Evolutionary conservation across 257 asterid genomes (phyloP).

Genomic region (Asclepias syriaca): DNA sequence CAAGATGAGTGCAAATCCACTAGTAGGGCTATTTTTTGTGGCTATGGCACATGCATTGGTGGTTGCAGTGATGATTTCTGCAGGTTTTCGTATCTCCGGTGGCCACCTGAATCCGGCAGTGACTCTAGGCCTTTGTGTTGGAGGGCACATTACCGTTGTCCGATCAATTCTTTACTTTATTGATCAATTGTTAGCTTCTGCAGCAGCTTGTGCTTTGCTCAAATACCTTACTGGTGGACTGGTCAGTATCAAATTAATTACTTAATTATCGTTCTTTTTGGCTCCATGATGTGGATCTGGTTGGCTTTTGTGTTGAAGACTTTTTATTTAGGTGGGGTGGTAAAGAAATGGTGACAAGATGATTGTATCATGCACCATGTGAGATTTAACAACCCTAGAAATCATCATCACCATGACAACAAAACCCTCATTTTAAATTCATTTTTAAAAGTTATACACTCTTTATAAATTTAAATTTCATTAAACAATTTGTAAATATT

Average conservation of each 20-base stretch:
- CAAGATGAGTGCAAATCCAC: constrained; percentile 54
- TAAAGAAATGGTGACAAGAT: background rate
- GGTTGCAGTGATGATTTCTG: constrained; percentile 79
- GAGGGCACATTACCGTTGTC: constrained; percentile 76
- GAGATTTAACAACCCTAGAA: background rate
- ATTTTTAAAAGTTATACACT: no score
- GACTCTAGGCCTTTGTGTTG: constrained; percentile 71
- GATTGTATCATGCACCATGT: background rate
- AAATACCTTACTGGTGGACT: constrained; percentile 68
- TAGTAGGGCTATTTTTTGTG: constrained; percentile 80
- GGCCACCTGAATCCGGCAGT: constrained; percentile 95
- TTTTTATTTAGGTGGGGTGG: no score
- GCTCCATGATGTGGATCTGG: no score
- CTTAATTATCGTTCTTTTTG: no score
- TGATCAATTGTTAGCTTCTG: constrained; percentile 85
- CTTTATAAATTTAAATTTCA: no score
- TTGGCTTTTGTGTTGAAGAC: no score
- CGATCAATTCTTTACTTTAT: constrained; percentile 75
- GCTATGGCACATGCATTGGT: constrained; percentile 89
- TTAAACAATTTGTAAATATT: no score
- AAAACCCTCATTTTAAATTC: no score
- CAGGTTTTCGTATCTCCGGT: constrained; percentile 88
- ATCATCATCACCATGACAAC: background rate
- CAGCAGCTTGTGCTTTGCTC: constrained; percentile 87
- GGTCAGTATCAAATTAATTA: constrained; percentile 28